A percentile compares a stretch with the other conserved stretches of the same genome.
Conservation (phyloP, 2,329 filamentous ascomycete species). For the Fusarium paranaense region DNA sequence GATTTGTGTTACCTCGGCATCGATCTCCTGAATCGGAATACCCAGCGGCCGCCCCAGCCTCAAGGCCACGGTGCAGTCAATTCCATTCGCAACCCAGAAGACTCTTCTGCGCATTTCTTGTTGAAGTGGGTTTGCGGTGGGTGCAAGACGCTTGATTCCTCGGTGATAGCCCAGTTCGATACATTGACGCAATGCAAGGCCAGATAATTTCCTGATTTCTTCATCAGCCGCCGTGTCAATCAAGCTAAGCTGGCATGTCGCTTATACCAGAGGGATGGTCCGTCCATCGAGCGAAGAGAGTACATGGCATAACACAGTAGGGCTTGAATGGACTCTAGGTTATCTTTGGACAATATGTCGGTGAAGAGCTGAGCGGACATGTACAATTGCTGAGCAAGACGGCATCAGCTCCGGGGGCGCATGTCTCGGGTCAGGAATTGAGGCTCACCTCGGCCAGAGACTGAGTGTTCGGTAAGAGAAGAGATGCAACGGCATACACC, state of each 20-base stretch:
- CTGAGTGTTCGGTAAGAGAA: conserved; percentile 13
- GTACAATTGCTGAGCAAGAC: conserved; percentile 22
- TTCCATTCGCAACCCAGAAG: conserved; percentile 16
- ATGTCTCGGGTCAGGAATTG: no score
- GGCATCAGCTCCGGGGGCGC: no score
- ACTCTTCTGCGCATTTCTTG: conserved; percentile 18
- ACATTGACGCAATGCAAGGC: conserved; percentile 19
- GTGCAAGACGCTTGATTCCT: not conserved
- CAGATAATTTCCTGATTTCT: conserved; percentile 14
- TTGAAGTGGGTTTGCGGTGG: not conserved
- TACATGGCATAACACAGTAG: conserved; percentile 49
- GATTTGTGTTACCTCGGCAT: conserved; percentile 9
- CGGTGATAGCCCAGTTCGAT: conserved; percentile 29
- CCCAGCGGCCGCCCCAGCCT: conserved; percentile 9
- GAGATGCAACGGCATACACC: conserved; percentile 30
- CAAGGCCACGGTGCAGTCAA: conserved; percentile 6
- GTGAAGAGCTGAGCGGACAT: conserved; percentile 35
- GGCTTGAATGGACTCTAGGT: conserved; percentile 48
- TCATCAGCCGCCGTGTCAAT: not conserved
- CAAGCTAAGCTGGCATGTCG: no score
- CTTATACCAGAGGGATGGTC: conserved; percentile 1
- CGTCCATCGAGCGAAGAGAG: conserved; percentile 28
- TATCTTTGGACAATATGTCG: conserved; percentile 40
- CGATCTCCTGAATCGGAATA: conserved; percentile 10
- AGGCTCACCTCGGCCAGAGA: conserved; percentile 24